A percentile compares a stretch with the other conserved stretches of the same genome.
Conservation (phyloP, 2,329 filamentous ascomycete genomes). For the Calonectria honghensis region DNA sequence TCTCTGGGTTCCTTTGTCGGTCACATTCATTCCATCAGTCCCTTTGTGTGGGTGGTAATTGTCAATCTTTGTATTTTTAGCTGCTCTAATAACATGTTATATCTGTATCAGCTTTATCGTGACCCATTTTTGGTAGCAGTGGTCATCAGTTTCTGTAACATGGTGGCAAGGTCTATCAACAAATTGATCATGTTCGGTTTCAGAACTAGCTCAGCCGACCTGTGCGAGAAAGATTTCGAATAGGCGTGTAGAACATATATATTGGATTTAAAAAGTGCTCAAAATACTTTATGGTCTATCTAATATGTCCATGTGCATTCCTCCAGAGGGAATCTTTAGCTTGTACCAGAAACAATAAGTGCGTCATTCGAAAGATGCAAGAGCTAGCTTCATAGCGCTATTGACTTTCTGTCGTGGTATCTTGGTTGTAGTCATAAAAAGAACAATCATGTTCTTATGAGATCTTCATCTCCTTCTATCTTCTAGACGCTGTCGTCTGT, state of each 20-base stretch:
- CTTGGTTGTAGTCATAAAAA: not conserved
- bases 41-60: slow-evolving; percentile 10
- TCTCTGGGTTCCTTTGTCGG: slow-evolving; percentile 10
- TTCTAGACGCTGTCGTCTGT: not conserved
- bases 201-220: too few species aligned
- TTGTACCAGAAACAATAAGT: not conserved
- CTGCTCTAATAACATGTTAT: not conserved
- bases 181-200: too few species aligned
- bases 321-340: not conserved
- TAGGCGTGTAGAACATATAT: not conserved
- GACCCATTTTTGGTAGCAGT: not conserved
- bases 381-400: not conserved
- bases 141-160: not conserved
- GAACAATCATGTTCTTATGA: not conserved
- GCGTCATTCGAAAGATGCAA: not conserved
- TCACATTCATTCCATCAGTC: not conserved
- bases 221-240: not conserved
- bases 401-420: not conserved
- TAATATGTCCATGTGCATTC: not conserved
- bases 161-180: too few species aligned
- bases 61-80: slow-evolving; percentile 2
- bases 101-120: not conserved
- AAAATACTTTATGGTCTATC: not conserved
- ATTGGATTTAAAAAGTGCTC: not conserved
- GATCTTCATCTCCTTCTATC: not conserved